Conservation (phyloP, 495 filamentous ascomycete genomes). For the Xylaria flabelliformis region DNA sequence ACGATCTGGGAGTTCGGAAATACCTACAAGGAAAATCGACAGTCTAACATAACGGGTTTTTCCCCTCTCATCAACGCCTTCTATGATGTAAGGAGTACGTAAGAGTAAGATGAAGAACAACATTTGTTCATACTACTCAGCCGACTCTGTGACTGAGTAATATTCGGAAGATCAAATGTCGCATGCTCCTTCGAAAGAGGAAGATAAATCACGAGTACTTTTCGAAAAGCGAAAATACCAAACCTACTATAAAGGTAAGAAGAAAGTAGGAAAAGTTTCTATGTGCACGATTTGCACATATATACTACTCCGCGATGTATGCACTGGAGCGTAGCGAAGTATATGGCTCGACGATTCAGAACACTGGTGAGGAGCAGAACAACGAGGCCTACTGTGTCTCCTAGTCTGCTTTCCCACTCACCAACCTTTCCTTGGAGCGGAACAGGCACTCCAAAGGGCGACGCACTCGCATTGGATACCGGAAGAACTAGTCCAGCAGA, state of each 20-base stretch:
- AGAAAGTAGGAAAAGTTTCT: not conserved
- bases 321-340: not conserved
- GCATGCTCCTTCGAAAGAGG: not conserved
- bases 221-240: not conserved
- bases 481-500: not conserved
- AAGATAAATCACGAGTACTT: not conserved
- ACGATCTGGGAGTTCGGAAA: not conserved
- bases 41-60: not conserved
- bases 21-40: not conserved
- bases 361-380: not conserved
- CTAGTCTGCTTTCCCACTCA: not conserved
- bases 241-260: not conserved
- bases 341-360: not conserved
- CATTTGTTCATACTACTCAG: not conserved
- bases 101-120: not conserved
- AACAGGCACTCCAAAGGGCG: not conserved
- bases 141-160: not conserved
- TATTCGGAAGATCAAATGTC: not conserved
- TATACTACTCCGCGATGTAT: not conserved
- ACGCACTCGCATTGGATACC: not conserved
- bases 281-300: not conserved
- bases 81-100: not conserved
- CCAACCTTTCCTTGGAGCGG: not conserved
- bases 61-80: not conserved
- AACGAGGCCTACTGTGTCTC: not conserved